Percentiles rank a stretch among this genome's conserved stretches.
Evolutionary conservation across 345 rosid genomes (phyloP).

Genomic region (Gossypium raimondii): DNA sequence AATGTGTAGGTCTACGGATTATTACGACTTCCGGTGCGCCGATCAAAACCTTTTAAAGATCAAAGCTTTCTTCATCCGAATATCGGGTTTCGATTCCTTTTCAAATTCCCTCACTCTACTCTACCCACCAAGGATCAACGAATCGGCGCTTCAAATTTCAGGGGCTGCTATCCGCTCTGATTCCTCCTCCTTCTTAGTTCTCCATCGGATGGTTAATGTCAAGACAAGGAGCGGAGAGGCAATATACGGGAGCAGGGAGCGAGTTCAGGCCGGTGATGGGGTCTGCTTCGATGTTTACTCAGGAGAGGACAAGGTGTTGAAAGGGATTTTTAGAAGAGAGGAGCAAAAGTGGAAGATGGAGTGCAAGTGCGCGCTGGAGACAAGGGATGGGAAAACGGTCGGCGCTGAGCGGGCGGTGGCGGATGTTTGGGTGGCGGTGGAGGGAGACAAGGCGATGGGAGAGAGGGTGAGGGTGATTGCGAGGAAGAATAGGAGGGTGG

Average conservation of each 20-base stretch:
- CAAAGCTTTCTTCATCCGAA: conserved; percentile 56
- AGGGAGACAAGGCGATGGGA: conserved; percentile 47
- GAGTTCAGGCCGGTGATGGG: conserved; percentile 53
- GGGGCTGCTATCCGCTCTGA: conserved; percentile 64
- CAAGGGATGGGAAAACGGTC: background rate
- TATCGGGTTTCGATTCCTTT: conserved; percentile 30
- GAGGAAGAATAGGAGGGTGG: conserved; percentile 22
- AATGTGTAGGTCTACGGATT: conserved; percentile 65
- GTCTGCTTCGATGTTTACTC: conserved; percentile 57
- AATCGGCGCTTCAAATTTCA: conserved; percentile 40
- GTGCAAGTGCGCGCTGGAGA: conserved; percentile 49
- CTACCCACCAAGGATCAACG: conserved; percentile 59
- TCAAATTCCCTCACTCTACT: conserved; percentile 66
- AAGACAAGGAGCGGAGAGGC: conserved; percentile 29
- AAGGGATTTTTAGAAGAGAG: conserved; percentile 52
- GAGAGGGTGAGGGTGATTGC: conserved; percentile 40
- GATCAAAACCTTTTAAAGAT: conserved; percentile 35
- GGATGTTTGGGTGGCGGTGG: conserved; percentile 57
- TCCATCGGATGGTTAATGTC: conserved; percentile 46
- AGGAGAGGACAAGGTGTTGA: conserved; percentile 53
- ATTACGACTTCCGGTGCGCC: conserved; percentile 20
- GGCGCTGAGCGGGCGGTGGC: conserved; percentile 28
- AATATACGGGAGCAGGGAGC: conserved; percentile 61
- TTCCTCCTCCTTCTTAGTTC: conserved; percentile 54
- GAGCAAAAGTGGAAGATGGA: conserved; percentile 50